These are phyloP conservation scores for Cytospora leucostoma DNA, from an alignment of 2,329 filamentous ascomycete species.

Conservation along the genomic window DNA sequence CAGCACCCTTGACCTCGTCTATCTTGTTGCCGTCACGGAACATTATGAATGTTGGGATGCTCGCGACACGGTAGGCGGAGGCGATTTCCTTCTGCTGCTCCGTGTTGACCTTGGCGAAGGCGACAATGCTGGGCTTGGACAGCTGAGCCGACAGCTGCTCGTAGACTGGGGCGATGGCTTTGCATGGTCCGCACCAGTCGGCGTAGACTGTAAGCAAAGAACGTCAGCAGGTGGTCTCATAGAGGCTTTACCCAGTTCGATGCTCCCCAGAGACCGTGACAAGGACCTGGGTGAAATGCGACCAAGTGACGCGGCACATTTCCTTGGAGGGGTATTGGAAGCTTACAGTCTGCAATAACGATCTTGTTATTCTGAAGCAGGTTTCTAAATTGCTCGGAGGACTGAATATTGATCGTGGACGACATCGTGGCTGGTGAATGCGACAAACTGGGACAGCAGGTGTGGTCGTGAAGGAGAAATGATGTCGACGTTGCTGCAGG, in stretches of 20 bases:
- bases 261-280: background rate
- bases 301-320: conserved; percentile 33
- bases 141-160: conserved; percentile 73
- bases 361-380: conserved; percentile 73
- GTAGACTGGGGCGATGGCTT: conserved; percentile 79
- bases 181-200: conserved; percentile 83
- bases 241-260: background rate
- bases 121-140: conserved; percentile 70
- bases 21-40: conserved; percentile 71
- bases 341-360: conserved; percentile 87
- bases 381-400: conserved; percentile 63
- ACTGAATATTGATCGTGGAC: conserved; percentile 42
- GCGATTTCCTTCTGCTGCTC: conserved; percentile 76
- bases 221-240: conserved; percentile 12
- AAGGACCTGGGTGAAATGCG: conserved; percentile 10
- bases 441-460: background rate
- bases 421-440: conserved; percentile 32
- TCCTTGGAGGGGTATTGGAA: conserved; percentile 27
- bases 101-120: conserved; percentile 85
- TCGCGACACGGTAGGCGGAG: conserved; percentile 69
- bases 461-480: conserved; percentile 9
- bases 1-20: conserved; percentile 72
- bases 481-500: conserved; percentile 5
- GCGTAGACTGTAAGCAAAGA: conserved; percentile 69
- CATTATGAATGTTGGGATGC: conserved; percentile 89